Conservation (phyloP, 371 early-diverging fungal species). For the Blastocladiella emersonii region DNA sequence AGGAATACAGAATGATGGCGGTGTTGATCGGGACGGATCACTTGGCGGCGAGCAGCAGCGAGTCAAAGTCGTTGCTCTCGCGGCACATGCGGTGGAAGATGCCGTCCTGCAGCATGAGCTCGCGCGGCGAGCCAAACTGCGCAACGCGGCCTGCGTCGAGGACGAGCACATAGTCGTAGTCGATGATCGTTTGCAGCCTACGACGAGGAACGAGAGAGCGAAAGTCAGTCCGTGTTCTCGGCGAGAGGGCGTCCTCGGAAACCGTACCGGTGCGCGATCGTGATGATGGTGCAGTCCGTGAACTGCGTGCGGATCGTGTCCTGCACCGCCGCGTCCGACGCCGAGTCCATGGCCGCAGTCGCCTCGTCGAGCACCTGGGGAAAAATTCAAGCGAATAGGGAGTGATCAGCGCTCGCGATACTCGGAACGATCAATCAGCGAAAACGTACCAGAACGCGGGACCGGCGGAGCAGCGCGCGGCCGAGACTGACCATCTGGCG, state of each 20-base stretch:
- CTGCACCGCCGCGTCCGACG: constrained; percentile 52
- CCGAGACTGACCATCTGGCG: constrained; percentile 25
- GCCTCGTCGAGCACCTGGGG: background rate
- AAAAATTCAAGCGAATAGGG: background rate
- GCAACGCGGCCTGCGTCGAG: constrained; percentile 53
- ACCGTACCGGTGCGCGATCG: constrained; percentile 52
- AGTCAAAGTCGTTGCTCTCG: constrained; percentile 2
- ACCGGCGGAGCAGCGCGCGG: constrained; percentile 27
- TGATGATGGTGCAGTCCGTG: constrained; percentile 50
- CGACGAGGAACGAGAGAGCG: too few relatives aligned
- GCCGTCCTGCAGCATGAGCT: background rate
- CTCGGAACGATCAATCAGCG: constrained; percentile 24
- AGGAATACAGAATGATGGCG: too few relatives aligned
- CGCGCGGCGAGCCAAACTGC: constrained; percentile 35
- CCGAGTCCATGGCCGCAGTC: constrained; percentile 33
- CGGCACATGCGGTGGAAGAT: constrained; percentile 1
- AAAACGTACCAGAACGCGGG: constrained; percentile 20
- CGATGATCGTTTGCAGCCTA: too few relatives aligned
- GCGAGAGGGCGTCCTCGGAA: too few relatives aligned
- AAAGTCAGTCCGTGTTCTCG: too few relatives aligned
- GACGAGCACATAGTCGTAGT: constrained; percentile 71
- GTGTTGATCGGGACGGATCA: too few relatives aligned
- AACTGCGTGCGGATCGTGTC: constrained; percentile 46
- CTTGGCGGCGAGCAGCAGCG: background rate
- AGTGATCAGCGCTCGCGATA: too few relatives aligned